phyloP scores from a whole-genome alignment of 257 asterid species.

The Scutellaria baicalensis region DNA sequence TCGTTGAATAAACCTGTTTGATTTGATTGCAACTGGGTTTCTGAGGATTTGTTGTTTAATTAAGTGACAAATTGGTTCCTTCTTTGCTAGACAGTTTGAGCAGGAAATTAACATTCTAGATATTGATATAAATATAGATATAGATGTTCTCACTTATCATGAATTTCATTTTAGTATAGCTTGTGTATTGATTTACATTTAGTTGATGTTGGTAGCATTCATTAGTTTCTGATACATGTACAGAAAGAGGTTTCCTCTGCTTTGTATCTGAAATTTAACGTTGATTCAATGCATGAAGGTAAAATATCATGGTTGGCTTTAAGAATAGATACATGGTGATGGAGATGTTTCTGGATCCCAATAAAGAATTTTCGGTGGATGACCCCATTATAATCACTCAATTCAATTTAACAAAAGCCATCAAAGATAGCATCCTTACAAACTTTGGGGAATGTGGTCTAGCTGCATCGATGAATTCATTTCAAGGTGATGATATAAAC shows the following conservation, averaged over 20 bases:
- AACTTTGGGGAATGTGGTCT: conserved; percentile 92
- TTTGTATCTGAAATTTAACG: background rate
- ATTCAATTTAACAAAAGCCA: conserved; percentile 50
- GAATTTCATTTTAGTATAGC: background rate
- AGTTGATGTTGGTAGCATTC: background rate
- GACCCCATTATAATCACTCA: conserved; percentile 78
- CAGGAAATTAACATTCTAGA: too few species aligned
- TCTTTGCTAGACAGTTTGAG: too few species aligned
- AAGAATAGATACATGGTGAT: conserved; percentile 80
- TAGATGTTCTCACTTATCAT: background rate
- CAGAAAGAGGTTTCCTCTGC: background rate
- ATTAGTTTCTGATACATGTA: background rate
- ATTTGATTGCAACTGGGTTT: conserved; percentile 10
- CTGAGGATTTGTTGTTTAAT: conserved; percentile 20
- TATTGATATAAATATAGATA: too few species aligned
- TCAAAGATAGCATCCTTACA: conserved; percentile 61
- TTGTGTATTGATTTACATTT: background rate
- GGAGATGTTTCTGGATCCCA: conserved; percentile 85
- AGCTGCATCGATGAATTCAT: conserved; percentile 62
- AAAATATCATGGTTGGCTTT: conserved; percentile 71
- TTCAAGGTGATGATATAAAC: conserved; percentile 46
- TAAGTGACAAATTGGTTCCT: background rate
- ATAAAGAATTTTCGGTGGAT: conserved; percentile 40
- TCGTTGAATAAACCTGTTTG: conserved; percentile 14
- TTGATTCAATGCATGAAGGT: conserved; percentile 14